These are phyloP conservation scores for Aphanomyces euteiches DNA, from an alignment of 352 stramenopile genomes.

Conservation along the genomic window DNA sequence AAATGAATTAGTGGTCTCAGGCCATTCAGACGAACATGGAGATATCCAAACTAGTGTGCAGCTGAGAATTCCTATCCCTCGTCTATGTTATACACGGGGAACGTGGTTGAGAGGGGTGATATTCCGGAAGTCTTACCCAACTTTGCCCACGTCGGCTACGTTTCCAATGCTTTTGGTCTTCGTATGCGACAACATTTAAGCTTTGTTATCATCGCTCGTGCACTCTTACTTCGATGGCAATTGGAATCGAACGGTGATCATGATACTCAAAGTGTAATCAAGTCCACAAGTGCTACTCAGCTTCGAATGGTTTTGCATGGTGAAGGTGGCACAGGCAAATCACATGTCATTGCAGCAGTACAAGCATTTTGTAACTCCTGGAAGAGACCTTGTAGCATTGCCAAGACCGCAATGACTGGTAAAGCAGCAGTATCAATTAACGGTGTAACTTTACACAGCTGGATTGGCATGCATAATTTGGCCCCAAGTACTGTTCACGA, in stretches of 20 bases:
- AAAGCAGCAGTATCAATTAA: slow-evolving; percentile 6
- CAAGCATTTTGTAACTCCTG: slow-evolving; percentile 13
- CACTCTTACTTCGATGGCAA: neutral
- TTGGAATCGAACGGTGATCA: neutral
- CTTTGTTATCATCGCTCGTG: neutral
- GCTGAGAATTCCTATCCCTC: neutral
- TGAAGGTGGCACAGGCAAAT: slow-evolving; percentile 3
- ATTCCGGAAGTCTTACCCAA: neutral
- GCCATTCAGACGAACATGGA: no score
- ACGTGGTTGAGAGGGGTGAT: neutral
- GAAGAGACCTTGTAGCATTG: slow-evolving; percentile 7
- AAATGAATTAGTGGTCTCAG: neutral
- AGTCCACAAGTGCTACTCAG: neutral
- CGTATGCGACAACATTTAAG: slow-evolving; percentile 5
- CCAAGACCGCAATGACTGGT: slow-evolving; percentile 9
- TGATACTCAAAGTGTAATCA: neutral
- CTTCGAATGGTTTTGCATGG: slow-evolving; percentile 5
- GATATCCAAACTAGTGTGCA: neutral
- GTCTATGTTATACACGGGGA: neutral
- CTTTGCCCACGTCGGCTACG: neutral
- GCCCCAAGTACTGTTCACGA: slow-evolving; percentile 11
- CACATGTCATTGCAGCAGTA: neutral
- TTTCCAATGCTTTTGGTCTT: neutral
- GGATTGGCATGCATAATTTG: slow-evolving; percentile 13
- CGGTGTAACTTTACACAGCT: neutral